Conservation (phyloP, 1,284 basidiomycete genomes). For the Neolentinus lepideus region DNA sequence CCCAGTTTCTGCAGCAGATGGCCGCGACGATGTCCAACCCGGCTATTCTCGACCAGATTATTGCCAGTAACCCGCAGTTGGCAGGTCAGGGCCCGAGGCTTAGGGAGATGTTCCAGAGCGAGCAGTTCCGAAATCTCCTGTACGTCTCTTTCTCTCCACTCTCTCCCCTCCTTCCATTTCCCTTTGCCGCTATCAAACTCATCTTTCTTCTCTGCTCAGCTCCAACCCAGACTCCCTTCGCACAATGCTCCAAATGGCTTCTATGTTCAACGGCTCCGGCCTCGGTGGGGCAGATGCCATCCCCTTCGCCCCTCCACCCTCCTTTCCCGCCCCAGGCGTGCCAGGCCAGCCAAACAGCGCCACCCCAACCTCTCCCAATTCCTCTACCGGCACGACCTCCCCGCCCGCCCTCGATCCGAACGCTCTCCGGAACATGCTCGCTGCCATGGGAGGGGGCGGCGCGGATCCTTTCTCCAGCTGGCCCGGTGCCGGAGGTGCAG, state of each 20-base stretch:
- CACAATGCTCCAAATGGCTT: constrained; percentile 79
- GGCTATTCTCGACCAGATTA: constrained; percentile 77
- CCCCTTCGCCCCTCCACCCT: constrained; percentile 10
- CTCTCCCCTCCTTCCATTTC: not conserved
- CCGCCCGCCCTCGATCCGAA: constrained; percentile 31
- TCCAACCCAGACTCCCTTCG: constrained; percentile 75
- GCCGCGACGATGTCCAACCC: constrained; percentile 72
- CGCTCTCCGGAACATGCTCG: constrained; percentile 40
- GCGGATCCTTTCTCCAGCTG: too few relatives aligned
- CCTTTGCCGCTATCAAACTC: too few relatives aligned
- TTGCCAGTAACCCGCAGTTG: constrained; percentile 77
- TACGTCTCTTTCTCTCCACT: constrained; percentile 26
- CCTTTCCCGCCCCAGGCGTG: constrained; percentile 54
- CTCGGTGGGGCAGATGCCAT: constrained; percentile 22
- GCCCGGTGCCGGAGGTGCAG: constrained; percentile 16
- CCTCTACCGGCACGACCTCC: not conserved
- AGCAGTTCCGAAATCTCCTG: constrained; percentile 81
- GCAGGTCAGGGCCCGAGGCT: constrained; percentile 75
- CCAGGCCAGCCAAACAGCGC: not conserved
- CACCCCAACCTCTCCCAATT: not conserved
- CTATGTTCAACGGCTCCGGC: constrained; percentile 48
- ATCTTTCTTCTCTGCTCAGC: constrained; percentile 34
- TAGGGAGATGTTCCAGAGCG: constrained; percentile 72
- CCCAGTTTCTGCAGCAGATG: constrained; percentile 75
- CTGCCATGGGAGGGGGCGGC: constrained; percentile 19